A percentile compares a stretch with the other conserved stretches of the same genome.
These are phyloP conservation scores for Ceratobasidium sp. DNA, from an alignment of 1,284 basidiomycete genomes.

Conservation along the genomic window DNA sequence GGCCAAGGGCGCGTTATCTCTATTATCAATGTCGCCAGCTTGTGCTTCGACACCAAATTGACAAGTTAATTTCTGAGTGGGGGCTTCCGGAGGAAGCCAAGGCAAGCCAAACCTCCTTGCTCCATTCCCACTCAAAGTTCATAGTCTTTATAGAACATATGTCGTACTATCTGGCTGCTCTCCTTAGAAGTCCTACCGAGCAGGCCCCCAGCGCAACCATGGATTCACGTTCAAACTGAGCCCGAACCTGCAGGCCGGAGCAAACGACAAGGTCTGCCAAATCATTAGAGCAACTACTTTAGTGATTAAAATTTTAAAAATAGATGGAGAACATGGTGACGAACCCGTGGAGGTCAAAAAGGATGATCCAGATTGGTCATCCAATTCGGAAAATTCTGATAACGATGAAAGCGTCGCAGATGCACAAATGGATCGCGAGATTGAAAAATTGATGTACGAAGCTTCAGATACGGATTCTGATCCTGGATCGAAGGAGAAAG, in stretches of 20 bases:
- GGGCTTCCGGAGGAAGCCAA: slow-evolving; percentile 77
- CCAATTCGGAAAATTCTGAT: slow-evolving; percentile 57
- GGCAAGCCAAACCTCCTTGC: slow-evolving; percentile 55
- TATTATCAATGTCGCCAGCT: slow-evolving; percentile 84
- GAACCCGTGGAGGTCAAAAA: slow-evolving; percentile 47
- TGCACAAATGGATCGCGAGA: slow-evolving; percentile 45
- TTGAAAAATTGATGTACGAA: slow-evolving; percentile 41
- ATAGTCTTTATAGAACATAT: slow-evolving; percentile 62
- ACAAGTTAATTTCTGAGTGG: slow-evolving; percentile 70
- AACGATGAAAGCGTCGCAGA: slow-evolving; percentile 55
- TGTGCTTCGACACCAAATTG: slow-evolving; percentile 75
- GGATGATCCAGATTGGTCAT: slow-evolving; percentile 60
- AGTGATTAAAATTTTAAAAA: neutral
- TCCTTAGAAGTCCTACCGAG: slow-evolving; percentile 69
- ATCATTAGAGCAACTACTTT: neutral
- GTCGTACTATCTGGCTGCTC: slow-evolving; percentile 81
- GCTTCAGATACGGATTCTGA: slow-evolving; percentile 40
- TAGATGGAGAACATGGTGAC: slow-evolving; percentile 44
- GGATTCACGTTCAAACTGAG: slow-evolving; percentile 56
- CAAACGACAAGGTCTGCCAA: slow-evolving; percentile 2
- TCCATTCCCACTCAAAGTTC: neutral
- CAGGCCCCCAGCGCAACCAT: slow-evolving; percentile 67
- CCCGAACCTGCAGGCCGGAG: neutral
- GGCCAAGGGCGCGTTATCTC: slow-evolving; percentile 72
- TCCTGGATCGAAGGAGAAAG: slow-evolving; percentile 29